Evolutionary conservation across 441 rosid genomes (phyloP), one percentile per base, ranked within the genome.

Genomic region (Sinapis alba): DNA sequence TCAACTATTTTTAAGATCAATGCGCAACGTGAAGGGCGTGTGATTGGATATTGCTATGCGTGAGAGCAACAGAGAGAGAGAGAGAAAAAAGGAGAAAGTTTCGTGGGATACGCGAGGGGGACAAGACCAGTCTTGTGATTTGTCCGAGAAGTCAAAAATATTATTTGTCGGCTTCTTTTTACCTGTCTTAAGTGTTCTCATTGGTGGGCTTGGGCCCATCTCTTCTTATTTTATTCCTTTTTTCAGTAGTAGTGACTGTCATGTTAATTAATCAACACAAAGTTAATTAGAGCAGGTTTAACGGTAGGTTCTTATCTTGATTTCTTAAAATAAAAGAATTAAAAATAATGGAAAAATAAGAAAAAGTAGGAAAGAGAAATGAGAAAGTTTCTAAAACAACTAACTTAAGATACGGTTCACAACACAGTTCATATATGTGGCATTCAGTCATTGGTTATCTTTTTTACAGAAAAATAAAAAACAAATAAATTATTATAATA

Each of bases 61-160:
- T 58, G 67, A 66, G 65, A 67, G 62, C 10, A 65, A 47, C 19
- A 59, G 65, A 62, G 12, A 50, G 28, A 30, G 19, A 45, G 19
- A 45, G 18, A 8, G 21, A 10, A 1, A 51, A 10, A 12, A 36
- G 16, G 50, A 54, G 51, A 38, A 66, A 61, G 69, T 72, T 51
- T 72, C 69, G 23, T 7, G 63, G 73, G 65, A 72, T 66, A 78
- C 60, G 65, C 50, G 26, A n/a, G 6, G 80, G 74, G n/a, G 80
- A 77, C 76, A 77, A 65, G 67, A 77, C 67, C 56, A 64, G 76
- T 70, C 71, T 32, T 58, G 32, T 12, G 80, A 70, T 70, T 65
- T 41, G 72, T 77, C 68, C 76, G 68, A 77, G 68, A 71, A 34
- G 66, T 63, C 79, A 56, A 75, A 54, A 30, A 65, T 70, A 9